Percentiles rank a stretch among this genome's conserved stretches.
Evolutionary conservation across 1,139 yeast genomes (phyloP).

Genomic region (Hyphopichia pseudoburtonii): DNA sequence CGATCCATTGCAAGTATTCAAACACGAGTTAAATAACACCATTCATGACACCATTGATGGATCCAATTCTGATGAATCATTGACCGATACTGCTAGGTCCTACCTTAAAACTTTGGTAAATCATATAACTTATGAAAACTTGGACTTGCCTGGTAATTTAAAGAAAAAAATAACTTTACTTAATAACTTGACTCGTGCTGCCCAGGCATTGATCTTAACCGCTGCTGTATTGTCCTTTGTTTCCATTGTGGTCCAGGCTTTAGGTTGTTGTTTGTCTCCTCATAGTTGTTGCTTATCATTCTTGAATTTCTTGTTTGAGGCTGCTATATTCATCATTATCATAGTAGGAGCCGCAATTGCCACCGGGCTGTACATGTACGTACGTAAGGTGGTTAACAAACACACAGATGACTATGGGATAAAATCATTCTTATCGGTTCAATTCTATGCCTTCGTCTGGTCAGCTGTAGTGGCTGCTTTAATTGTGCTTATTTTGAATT

Average conservation of each 20-base stretch:
- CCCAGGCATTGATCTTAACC: constrained; percentile 29
- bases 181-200: constrained; percentile 25
- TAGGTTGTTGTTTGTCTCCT: constrained; percentile 38
- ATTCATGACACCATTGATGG: constrained; percentile 28
- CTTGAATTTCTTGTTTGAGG: constrained; percentile 38
- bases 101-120: constrained; percentile 31
- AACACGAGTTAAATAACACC: constrained; percentile 36
- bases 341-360: constrained; percentile 35
- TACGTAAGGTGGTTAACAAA: constrained; percentile 33
- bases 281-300: constrained; percentile 39
- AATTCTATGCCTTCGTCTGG: constrained; percentile 47
- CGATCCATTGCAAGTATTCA: constrained; percentile 52
- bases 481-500: constrained; percentile 31
- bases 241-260: constrained; percentile 29
- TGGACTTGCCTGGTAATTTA: constrained; percentile 41
- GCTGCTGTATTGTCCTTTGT: constrained; percentile 27
- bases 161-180: constrained; percentile 31
- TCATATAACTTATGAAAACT: constrained; percentile 26
- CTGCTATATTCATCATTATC: constrained; percentile 28
- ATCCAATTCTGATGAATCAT: constrained; percentile 10
- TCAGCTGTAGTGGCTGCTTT: constrained; percentile 40
- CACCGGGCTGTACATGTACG: constrained; percentile 33
- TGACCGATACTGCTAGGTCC: constrained; percentile 17
- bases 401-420: constrained; percentile 32
- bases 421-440: constrained; percentile 37